Evolutionary conservation across 108 stramenopile genomes (phyloP).

Genomic region (Halocafeteria seosinensis): DNA sequence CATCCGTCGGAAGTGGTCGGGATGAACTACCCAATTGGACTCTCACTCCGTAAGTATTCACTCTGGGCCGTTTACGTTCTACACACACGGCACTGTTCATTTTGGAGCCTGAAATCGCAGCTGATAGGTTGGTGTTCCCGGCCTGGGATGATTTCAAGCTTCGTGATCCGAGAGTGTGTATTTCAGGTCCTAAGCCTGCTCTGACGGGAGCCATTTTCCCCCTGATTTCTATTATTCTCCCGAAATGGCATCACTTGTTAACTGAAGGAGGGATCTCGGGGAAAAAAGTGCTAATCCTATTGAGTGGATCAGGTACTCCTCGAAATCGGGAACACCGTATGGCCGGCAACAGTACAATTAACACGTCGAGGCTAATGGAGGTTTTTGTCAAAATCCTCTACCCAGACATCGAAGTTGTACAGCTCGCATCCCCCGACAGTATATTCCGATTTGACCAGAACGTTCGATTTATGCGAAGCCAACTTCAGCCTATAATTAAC

Average conservation of each 20-base stretch:
- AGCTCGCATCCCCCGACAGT: conserved; percentile 64
- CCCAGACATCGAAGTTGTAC: background rate
- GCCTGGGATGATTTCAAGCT: background rate
- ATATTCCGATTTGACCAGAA: conserved; percentile 90
- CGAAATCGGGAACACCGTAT: background rate
- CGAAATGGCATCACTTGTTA: conserved; percentile 50
- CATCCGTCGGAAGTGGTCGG: background rate
- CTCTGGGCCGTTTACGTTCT: background rate
- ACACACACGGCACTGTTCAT: no score
- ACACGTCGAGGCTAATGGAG: conserved; percentile 7
- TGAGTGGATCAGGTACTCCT: conserved; percentile 5
- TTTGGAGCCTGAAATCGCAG: no score
- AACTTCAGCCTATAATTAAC: conserved; percentile 63
- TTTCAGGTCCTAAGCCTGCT: background rate
- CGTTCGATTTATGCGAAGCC: conserved; percentile 68
- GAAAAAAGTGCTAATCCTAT: conserved; percentile 1
- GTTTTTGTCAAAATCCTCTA: background rate
- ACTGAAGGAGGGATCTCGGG: conserved; percentile 18
- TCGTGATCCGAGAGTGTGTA: background rate
- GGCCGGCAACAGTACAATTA: conserved; percentile 12
- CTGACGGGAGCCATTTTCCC: conserved; percentile 49
- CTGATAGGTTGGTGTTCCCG: no score
- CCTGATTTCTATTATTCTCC: conserved; percentile 56
- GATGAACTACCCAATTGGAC: background rate
- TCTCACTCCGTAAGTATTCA: background rate